Conservation (phyloP, 306 rosid genomes). For the Dalbergia cochinchinensis region DNA sequence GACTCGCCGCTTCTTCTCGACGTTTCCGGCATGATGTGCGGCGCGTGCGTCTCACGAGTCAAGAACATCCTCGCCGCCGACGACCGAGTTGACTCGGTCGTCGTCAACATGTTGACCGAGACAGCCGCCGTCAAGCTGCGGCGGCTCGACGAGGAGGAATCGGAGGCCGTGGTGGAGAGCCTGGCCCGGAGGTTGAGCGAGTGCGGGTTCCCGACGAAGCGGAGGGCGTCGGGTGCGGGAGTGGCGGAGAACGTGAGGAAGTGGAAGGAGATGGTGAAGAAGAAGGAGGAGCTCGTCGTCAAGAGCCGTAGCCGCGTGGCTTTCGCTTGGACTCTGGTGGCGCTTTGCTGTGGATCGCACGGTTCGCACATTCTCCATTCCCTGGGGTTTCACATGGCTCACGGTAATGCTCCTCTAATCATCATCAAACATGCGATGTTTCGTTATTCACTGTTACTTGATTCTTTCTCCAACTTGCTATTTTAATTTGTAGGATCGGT, state of each 20-base stretch:
- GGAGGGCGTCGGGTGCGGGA: slow-evolving; percentile 74
- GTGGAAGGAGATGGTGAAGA: slow-evolving; percentile 88
- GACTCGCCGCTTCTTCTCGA: slow-evolving; percentile 79
- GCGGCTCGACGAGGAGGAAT: slow-evolving; percentile 32
- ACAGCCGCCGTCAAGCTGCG: slow-evolving; percentile 90
- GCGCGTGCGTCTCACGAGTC: slow-evolving; percentile 91
- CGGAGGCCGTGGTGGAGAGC: slow-evolving; percentile 65
- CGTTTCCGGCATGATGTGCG: slow-evolving; percentile 97
- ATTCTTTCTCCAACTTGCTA: slow-evolving; percentile 11
- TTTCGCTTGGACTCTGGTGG: slow-evolving; percentile 95
- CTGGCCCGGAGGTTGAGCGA: slow-evolving; percentile 78
- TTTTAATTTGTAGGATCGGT: slow-evolving; percentile 57
- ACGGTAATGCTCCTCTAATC: slow-evolving; percentile 59
- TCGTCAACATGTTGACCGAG: slow-evolving; percentile 95
- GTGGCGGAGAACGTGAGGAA: slow-evolving; percentile 88
- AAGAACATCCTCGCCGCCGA: slow-evolving; percentile 78
- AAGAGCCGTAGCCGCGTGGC: slow-evolving; percentile 84
- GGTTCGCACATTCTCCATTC: slow-evolving; percentile 90
- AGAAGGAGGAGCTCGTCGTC: slow-evolving; percentile 75
- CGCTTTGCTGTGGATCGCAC: slow-evolving; percentile 94
- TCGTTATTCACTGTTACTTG: slow-evolving; percentile 18
- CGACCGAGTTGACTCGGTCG: slow-evolving; percentile 86
- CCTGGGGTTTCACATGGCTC: slow-evolving; percentile 83
- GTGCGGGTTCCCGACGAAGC: slow-evolving; percentile 82
- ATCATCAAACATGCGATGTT: neutral